These are phyloP conservation scores for Syncephalastrum sp. DNA, from an alignment of 371 early-diverging fungal genomes.

Conservation along the genomic window DNA sequence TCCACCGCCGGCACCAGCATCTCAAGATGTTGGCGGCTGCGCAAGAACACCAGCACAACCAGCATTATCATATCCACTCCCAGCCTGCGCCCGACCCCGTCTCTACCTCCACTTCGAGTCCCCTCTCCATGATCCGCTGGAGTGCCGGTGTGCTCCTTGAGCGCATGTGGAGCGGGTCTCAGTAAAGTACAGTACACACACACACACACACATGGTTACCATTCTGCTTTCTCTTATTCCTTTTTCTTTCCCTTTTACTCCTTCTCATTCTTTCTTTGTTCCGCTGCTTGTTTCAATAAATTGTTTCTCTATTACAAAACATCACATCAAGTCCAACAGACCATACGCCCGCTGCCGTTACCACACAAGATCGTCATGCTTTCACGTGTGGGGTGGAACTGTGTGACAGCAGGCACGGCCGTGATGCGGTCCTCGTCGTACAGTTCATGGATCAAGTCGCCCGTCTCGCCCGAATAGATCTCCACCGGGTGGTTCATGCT, in stretches of 20 bases:
- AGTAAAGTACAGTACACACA: too few species aligned
- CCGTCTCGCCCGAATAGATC: conserved; percentile 60
- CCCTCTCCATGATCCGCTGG: conserved; percentile 18
- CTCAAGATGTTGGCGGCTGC: conserved; percentile 12
- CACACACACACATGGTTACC: too few species aligned
- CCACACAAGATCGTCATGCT: conserved; percentile 31
- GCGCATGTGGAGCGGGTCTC: conserved; percentile 19
- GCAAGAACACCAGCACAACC: not conserved
- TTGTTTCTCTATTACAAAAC: not conserved
- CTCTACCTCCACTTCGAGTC: not conserved
- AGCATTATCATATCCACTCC: conserved; percentile 1
- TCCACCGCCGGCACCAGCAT: conserved; percentile 18
- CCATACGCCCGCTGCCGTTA: conserved; percentile 45
- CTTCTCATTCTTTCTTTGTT: too few species aligned
- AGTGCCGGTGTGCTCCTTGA: conserved; percentile 24
- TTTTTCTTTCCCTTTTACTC: too few species aligned
- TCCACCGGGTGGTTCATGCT: conserved; percentile 71
- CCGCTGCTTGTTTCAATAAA: too few species aligned
- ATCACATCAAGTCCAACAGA: conserved; percentile 31
- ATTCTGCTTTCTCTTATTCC: too few species aligned
- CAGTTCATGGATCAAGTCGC: conserved; percentile 47
- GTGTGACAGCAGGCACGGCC: conserved; percentile 67
- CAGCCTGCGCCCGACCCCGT: not conserved
- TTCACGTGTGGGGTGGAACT: conserved; percentile 61
- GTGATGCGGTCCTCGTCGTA: conserved; percentile 56